These are phyloP conservation scores for Trichoderma lentiforme DNA, from an alignment of 2,329 filamentous ascomycete genomes.

Conservation along the genomic window DNA sequence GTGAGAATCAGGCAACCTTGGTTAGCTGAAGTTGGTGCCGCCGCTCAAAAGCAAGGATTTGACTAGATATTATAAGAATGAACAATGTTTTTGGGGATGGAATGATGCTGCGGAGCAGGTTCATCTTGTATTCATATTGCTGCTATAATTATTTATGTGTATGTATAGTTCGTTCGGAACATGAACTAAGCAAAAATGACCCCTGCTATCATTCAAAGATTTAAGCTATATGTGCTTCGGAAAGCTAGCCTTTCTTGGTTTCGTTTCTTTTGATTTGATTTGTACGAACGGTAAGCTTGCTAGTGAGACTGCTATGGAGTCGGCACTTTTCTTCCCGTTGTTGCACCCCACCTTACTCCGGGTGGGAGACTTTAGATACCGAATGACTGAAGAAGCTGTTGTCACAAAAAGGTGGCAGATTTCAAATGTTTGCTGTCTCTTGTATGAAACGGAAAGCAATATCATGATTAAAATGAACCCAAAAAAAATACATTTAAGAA, in stretches of 20 bases:
- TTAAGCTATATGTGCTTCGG: not conserved
- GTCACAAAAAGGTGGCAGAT: not conserved
- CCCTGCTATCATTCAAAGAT: not conserved
- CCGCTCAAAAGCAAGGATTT: constrained; percentile 10
- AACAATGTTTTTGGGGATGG: not conserved
- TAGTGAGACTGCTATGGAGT: not conserved
- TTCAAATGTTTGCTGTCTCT: not conserved
- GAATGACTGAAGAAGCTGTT: not conserved
- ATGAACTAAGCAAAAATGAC: not conserved
- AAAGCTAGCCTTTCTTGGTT: not conserved
- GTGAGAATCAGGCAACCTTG: not conserved
- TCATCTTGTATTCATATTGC: not conserved
- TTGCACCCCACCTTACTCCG: not conserved
- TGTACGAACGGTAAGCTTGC: not conserved
- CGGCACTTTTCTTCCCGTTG: not conserved
- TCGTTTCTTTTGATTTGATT: not conserved
- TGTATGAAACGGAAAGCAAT: not conserved
- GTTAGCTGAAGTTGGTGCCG: not conserved
- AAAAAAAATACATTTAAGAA: not conserved
- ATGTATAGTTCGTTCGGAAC: not conserved
- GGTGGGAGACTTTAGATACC: not conserved
- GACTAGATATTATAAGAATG: not conserved
- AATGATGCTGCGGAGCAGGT: too few species aligned
- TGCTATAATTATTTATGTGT: not conserved
- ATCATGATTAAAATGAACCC: not conserved